phyloP scores from a whole-genome alignment of 1,284 basidiomycete genomes.

The Garcileccinum viscosum region DNA sequence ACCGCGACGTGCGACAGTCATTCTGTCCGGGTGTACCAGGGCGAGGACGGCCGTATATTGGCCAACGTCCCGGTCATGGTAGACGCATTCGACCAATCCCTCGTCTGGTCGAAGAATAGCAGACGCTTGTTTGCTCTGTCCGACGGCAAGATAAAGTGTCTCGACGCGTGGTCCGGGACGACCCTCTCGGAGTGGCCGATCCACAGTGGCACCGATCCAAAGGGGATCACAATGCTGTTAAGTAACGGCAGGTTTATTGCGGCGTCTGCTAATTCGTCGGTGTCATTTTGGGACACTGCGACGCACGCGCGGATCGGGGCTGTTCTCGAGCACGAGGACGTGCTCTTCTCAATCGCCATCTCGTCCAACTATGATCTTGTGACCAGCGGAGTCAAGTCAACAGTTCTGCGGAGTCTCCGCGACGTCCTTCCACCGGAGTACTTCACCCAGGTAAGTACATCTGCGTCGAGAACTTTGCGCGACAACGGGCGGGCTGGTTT shows the following conservation, averaged over 20 bases:
- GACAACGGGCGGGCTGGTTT: background rate
- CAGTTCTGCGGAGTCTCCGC: slow-evolving; percentile 1
- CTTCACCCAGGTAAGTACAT: background rate
- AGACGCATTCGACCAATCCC: background rate
- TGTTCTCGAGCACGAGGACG: background rate
- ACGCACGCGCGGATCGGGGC: slow-evolving; percentile 13
- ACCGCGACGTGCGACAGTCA: slow-evolving; percentile 5
- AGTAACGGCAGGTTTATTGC: slow-evolving; percentile 11
- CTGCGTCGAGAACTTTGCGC: background rate
- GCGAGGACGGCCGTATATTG: slow-evolving; percentile 6
- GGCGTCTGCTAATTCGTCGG: background rate
- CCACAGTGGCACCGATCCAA: background rate
- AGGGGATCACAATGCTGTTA: slow-evolving; percentile 6
- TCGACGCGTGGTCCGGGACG: slow-evolving; percentile 9
- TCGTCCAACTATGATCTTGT: slow-evolving; percentile 9
- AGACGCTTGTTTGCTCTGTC: slow-evolving; percentile 6
- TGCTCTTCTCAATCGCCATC: slow-evolving; percentile 11
- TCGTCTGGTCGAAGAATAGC: slow-evolving; percentile 11
- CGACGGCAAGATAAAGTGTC: background rate
- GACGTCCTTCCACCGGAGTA: slow-evolving; percentile 6
- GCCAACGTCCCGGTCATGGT: slow-evolving; percentile 1
- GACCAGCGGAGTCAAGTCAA: background rate
- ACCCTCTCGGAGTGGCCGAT: slow-evolving; percentile 12
- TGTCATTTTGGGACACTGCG: slow-evolving; percentile 22
- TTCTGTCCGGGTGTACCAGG: slow-evolving; percentile 11